phyloP scores from a whole-genome alignment of 441 rosid genomes.

The Populus hybrid region DNA sequence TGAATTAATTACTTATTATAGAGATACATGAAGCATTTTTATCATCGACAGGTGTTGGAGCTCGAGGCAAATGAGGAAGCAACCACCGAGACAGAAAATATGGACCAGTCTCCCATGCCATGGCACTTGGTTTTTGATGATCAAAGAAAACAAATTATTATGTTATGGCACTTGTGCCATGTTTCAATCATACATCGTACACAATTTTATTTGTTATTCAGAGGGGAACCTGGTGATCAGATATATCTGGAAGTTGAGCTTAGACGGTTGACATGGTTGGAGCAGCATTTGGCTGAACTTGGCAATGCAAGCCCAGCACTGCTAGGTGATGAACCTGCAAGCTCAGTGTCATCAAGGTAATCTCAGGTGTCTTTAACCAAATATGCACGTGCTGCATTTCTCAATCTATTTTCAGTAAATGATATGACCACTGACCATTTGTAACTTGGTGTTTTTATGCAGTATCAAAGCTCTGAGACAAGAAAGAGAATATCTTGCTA shows the following conservation, averaged over 20 bases:
- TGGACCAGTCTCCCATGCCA: conserved; percentile 56
- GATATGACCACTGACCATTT: background rate
- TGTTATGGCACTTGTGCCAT: conserved; percentile 97
- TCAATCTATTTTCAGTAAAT: background rate
- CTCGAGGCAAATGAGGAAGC: conserved; percentile 62
- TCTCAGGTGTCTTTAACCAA: background rate
- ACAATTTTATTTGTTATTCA: conserved; percentile 75
- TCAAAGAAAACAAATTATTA: conserved; percentile 77
- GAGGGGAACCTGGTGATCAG: conserved; percentile 79
- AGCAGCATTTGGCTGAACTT: conserved; percentile 85
- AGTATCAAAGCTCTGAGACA: conserved; percentile 79
- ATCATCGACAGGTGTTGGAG: conserved; percentile 59
- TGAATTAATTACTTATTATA: background rate
- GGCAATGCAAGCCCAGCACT: conserved; percentile 96
- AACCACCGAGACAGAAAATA: conserved; percentile 31
- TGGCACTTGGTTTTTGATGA: conserved; percentile 75
- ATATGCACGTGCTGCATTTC: background rate
- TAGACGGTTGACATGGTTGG: conserved; percentile 80
- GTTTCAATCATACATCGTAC: conserved; percentile 80
- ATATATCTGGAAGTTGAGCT: conserved; percentile 96
- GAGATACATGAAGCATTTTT: background rate
- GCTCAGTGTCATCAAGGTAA: conserved; percentile 81
- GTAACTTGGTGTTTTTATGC: conserved; percentile 19
- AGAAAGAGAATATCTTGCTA: conserved; percentile 82
- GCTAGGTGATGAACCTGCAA: conserved; percentile 83